Base-by-base conservation (phyloP, 768 basidiomycete species). In the Grammothele lineata region DNA sequence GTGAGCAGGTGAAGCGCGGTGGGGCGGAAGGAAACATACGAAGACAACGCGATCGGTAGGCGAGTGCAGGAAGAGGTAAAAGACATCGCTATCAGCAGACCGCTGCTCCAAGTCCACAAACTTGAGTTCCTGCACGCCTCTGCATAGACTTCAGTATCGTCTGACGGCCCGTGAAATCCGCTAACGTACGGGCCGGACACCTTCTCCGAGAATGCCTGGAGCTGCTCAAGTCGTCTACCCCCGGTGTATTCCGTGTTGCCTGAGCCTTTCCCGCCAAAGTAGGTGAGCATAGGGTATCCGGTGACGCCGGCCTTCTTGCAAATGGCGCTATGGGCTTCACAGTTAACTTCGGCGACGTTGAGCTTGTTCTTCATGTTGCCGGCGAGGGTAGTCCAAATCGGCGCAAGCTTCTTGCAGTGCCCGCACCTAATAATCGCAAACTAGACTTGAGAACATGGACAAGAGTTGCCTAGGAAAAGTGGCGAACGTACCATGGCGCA, bases 371-470 rank as follows among this genome's bases (percentile, higher is more conserved):
- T 76, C 75, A 94, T 81, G 18, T 70, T 68, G 40, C 68, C 65
- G 0, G 89, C 94, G 3, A 99, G 76, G 40, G 85, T 72, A 1
- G 69, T 70, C 90, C 92, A 98, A 0, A 71, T 75, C 42, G 84
- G 92, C 0, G 90, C 89, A 1, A 98, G 75, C 61, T 90, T 90
- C 70, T 96, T 94, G 77, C 95, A 99, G 67, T 98, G 94, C 4
- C 89, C 89, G 62, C 94, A 97, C 90, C 78, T 79, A 21, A n/a
- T n/a, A n/a, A n/a, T n/a, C n/a, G n/a, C n/a, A n/a, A n/a, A n/a
- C n/a, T n/a, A n/a, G n/a, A n/a, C n/a, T n/a, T n/a, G n/a, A n/a
- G n/a, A n/a, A n/a, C n/a, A n/a, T n/a, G n/a, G n/a, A n/a, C n/a
- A n/a, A n/a, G n/a, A n/a, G n/a, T n/a, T n/a, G n/a, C n/a, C n/a